Conservation (phyloP, 768 basidiomycete genomes). For the Coprinellus micaceus region DNA sequence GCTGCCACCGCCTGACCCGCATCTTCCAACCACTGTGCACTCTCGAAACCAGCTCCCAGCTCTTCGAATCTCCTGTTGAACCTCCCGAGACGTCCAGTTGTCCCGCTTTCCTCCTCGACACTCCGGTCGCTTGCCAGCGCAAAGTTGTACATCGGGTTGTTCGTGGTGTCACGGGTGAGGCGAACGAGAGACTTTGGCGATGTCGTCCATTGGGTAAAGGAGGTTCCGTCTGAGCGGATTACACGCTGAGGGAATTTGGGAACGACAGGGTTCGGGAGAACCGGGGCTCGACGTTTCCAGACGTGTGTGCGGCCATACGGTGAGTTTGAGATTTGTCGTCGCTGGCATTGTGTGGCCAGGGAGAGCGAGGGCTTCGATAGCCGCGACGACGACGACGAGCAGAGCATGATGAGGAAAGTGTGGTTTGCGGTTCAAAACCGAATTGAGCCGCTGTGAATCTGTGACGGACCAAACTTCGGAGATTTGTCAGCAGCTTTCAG, state of each 20-base stretch:
- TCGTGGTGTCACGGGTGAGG: conserved; percentile 84
- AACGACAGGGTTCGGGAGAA: conserved; percentile 78
- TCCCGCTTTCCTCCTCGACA: conserved; percentile 66
- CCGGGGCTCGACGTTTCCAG: conserved; percentile 62
- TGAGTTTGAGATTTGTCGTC: conserved; percentile 53
- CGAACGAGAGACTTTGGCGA: conserved; percentile 75
- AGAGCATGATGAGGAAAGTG: too few relatives aligned
- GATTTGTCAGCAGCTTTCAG: neutral
- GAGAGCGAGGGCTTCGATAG: too few relatives aligned
- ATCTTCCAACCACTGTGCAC: conserved; percentile 4
- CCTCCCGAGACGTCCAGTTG: conserved; percentile 58
- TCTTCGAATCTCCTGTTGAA: conserved; percentile 6
- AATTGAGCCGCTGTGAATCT: too few relatives aligned
- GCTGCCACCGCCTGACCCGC: neutral
- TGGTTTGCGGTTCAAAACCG: too few relatives aligned
- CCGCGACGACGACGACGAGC: too few relatives aligned
- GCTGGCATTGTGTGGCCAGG: neutral
- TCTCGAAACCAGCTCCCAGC: neutral
- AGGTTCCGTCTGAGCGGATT: conserved; percentile 83
- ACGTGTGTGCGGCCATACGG: conserved; percentile 85
- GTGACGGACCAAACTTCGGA: neutral
- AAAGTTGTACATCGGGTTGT: conserved; percentile 84
- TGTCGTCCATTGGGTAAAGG: conserved; percentile 84
- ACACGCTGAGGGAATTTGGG: conserved; percentile 85
- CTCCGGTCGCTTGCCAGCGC: conserved; percentile 47